These are phyloP conservation scores for Sphaerulina vaccinii DNA, from an alignment of 2,329 filamentous ascomycete genomes.

Conservation along the genomic window DNA sequence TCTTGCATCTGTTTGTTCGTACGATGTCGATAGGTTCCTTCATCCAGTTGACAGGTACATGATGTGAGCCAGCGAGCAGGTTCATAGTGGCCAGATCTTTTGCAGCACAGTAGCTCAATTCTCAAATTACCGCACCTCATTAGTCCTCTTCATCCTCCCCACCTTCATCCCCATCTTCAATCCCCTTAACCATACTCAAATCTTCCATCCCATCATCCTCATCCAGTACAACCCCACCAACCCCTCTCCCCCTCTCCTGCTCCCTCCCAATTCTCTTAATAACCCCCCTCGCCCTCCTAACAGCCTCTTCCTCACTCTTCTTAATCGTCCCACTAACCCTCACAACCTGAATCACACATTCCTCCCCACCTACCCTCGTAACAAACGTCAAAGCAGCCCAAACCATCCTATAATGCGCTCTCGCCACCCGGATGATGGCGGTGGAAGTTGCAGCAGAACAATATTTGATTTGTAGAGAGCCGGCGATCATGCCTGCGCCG, in stretches of 20 bases:
- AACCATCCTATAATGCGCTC: constrained; percentile 79
- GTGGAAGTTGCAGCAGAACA: constrained; percentile 89
- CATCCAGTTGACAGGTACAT: too few species aligned
- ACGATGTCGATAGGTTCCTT: too few species aligned
- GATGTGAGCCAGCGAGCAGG: too few species aligned
- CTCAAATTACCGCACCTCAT: not conserved
- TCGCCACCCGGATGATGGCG: constrained; percentile 80
- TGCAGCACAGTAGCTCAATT: not conserved
- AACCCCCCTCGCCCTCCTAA: constrained; percentile 70
- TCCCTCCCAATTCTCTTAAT: constrained; percentile 65
- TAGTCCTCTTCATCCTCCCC: constrained; percentile 39
- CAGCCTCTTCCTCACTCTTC: constrained; percentile 86
- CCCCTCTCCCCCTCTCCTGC: constrained; percentile 8
- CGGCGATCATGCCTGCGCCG: constrained; percentile 71
- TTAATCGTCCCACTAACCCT: constrained; percentile 89
- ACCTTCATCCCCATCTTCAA: constrained; percentile 48
- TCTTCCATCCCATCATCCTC: constrained; percentile 40
- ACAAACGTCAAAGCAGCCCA: constrained; percentile 88
- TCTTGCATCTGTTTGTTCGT: too few species aligned
- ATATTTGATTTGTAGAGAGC: constrained; percentile 85
- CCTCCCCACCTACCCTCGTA: constrained; percentile 62
- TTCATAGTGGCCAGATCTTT: too few species aligned
- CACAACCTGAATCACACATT: constrained; percentile 80
- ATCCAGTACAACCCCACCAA: not conserved
- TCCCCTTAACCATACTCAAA: constrained; percentile 46